Conservation (phyloP, 805 yeast genomes). For the Cephaloascus albidus region DNA sequence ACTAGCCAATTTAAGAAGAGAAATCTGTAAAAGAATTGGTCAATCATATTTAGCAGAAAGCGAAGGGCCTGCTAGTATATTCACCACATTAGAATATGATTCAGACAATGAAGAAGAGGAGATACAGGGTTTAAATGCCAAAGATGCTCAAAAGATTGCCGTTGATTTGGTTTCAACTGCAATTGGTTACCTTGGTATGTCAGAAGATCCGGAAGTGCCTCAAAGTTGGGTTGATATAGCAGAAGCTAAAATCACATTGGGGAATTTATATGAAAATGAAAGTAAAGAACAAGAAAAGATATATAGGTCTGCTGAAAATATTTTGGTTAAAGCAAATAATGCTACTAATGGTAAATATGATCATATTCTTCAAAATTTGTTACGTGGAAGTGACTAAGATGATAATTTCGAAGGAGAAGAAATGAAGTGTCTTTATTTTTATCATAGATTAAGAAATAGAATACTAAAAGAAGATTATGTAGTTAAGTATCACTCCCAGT, state of each 20-base stretch:
- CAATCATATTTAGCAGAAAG: conserved; percentile 57
- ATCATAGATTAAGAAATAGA: too few species aligned
- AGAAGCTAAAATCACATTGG: conserved; percentile 75
- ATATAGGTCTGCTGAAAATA: conserved; percentile 62
- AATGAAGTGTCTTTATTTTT: too few species aligned
- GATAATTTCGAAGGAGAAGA: too few species aligned
- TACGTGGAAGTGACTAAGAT: conserved; percentile 8
- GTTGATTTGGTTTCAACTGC: conserved; percentile 42
- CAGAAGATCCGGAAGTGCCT: conserved; percentile 67
- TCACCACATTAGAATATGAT: conserved; percentile 49
- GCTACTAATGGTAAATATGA: conserved; percentile 72
- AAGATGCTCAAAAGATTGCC: conserved; percentile 41
- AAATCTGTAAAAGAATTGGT: conserved; percentile 45
- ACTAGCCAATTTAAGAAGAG: conserved; percentile 15
- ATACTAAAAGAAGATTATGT: too few species aligned
- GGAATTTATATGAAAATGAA: conserved; percentile 61
- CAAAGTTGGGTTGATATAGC: conserved; percentile 78
- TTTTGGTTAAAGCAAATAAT: conserved; percentile 63
- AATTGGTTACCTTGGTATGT: conserved; percentile 42
- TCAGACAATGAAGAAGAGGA: conserved; percentile 33
- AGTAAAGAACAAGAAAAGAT: conserved; percentile 56
- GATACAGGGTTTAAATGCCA: conserved; percentile 22
- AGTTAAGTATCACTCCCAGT: too few species aligned
- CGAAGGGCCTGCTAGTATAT: conserved; percentile 48
- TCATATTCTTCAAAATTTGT: conserved; percentile 48